Evolutionary conservation across 2,329 filamentous ascomycete genomes (phyloP).

Genomic region (Alternaria ethzedia): DNA sequence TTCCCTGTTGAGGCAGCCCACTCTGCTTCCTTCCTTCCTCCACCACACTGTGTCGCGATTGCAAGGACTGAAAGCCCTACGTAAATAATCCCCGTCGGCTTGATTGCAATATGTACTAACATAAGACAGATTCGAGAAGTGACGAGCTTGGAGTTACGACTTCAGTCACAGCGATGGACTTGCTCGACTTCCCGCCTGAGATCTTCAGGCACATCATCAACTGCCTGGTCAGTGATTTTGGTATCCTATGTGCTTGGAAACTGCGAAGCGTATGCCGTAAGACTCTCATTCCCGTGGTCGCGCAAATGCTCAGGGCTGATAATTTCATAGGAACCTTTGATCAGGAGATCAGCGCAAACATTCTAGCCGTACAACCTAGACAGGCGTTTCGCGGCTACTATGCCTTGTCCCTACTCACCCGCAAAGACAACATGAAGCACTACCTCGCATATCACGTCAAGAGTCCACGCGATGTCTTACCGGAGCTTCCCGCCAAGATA

Average conservation of each 20-base stretch:
- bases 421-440: not conserved
- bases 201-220: not conserved
- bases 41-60: not conserved
- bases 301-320: not conserved
- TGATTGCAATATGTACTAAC: not conserved
- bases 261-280: not conserved
- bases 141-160: not conserved
- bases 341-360: not conserved
- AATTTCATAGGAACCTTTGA: not conserved
- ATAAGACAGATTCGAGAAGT: not conserved
- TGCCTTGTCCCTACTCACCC: not conserved
- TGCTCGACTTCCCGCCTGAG: slow-evolving; percentile 2
- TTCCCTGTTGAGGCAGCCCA: not conserved
- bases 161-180: not conserved
- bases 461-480: not conserved
- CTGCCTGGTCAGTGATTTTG: not conserved
- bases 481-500: not conserved
- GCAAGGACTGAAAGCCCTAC: not conserved
- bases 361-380: not conserved
- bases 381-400: not conserved
- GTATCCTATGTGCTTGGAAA: not conserved
- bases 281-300: not conserved
- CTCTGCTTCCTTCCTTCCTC: not conserved
- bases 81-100: not conserved
- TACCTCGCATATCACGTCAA: not conserved